These are phyloP conservation scores for Psilocybe tampanensis DNA, from an alignment of 768 basidiomycete genomes.

Conservation along the genomic window DNA sequence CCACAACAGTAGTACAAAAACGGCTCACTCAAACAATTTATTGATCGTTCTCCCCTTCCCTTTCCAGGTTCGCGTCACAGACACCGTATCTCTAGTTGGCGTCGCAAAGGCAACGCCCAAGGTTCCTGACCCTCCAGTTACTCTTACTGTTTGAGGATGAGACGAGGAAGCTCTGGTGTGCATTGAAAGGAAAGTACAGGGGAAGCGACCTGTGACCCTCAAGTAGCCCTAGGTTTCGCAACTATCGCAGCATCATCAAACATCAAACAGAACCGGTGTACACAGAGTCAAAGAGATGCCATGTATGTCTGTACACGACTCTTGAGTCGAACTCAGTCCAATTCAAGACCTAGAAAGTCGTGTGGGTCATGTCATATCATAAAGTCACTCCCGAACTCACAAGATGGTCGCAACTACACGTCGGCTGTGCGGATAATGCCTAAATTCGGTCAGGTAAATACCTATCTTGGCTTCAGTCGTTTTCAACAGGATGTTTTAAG, in stretches of 20 bases:
- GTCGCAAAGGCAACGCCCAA: conserved; percentile 1
- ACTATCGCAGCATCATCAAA: no score
- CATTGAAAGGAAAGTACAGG: no score
- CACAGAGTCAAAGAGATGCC: not conserved
- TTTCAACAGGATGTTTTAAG: not conserved
- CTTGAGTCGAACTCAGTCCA: no score
- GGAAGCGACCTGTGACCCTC: no score
- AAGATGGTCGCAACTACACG: conserved; percentile 81
- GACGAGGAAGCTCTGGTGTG: no score
- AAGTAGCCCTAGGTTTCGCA: no score
- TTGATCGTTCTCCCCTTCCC: not conserved
- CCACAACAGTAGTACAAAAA: not conserved
- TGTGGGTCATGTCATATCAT: not conserved
- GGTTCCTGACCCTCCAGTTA: not conserved
- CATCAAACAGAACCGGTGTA: not conserved
- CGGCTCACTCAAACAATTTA: not conserved
- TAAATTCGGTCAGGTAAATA: conserved; percentile 88
- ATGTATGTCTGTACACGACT: not conserved
- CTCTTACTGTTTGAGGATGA: no score
- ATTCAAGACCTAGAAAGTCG: conserved; percentile 1
- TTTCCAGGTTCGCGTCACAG: not conserved
- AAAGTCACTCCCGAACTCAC: conserved; percentile 40
- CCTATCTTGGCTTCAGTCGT: conserved; percentile 39
- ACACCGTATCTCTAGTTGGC: not conserved
- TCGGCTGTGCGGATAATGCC: conserved; percentile 65